Conservation (phyloP, 2,329 filamentous ascomycete species). For the Pestalotiopsis fici region DNA sequence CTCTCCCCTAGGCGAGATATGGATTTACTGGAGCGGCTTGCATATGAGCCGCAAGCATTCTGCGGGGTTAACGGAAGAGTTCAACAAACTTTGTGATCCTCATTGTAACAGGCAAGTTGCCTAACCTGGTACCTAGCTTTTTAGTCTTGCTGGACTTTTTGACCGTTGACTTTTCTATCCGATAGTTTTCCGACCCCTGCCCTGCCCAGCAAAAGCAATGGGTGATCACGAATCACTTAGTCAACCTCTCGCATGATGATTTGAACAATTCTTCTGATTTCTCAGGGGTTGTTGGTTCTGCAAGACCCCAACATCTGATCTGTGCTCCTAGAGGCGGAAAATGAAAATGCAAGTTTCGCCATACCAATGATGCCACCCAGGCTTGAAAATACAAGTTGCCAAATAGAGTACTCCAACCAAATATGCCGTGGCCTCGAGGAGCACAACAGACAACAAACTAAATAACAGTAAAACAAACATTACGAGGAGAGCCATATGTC, state of each 20-base stretch:
- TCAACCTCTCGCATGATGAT: no score
- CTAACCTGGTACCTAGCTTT: background rate
- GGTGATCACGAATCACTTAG: no score
- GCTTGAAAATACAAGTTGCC: background rate
- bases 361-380: background rate
- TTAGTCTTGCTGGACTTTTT: background rate
- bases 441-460: background rate
- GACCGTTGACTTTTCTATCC: background rate
- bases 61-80: background rate
- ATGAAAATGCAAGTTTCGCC: background rate
- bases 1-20: background rate
- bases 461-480: background rate
- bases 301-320: background rate
- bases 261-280: no score
- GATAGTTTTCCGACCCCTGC: background rate
- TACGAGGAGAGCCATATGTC: background rate
- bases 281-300: background rate
- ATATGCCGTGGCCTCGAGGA: background rate
- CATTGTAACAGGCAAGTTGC: background rate
- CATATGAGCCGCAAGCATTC: background rate
- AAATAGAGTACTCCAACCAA: background rate
- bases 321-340: no score
- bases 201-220: background rate
- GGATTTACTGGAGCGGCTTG: background rate
- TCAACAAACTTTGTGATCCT: background rate